phyloP scores from a whole-genome alignment of 768 basidiomycete genomes.

The Cystobasidiopsis lactophilus region DNA sequence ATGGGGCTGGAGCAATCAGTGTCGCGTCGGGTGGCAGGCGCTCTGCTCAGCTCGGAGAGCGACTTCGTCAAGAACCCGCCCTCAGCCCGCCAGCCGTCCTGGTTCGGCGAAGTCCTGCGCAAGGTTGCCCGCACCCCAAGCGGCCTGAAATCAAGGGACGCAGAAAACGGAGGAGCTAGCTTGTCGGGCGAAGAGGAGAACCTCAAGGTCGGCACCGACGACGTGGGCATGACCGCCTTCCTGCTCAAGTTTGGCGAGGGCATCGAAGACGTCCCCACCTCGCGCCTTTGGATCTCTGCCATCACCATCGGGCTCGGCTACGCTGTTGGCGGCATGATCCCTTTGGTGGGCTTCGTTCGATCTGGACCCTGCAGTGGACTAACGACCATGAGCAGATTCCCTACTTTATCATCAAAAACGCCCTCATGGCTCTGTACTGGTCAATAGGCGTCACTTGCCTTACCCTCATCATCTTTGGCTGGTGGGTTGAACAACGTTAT shows the following conservation, averaged over 20 bases:
- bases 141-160: background rate
- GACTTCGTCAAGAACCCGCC: constrained; percentile 13
- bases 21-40: constrained; percentile 53
- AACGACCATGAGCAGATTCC: constrained; percentile 2
- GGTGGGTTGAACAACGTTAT: constrained; percentile 56
- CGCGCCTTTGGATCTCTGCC: constrained; percentile 68
- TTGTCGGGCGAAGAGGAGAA: constrained; percentile 37
- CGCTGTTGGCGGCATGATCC: constrained; percentile 77
- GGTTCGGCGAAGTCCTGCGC: constrained; percentile 11
- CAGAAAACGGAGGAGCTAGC: constrained; percentile 1
- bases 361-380: background rate
- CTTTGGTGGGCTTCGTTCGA: constrained; percentile 50
- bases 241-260: constrained; percentile 91
- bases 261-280: constrained; percentile 69
- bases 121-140: constrained; percentile 14
- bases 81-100: constrained; percentile 15
- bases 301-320: constrained; percentile 85
- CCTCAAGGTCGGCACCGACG: constrained; percentile 41
- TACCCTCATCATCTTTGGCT: constrained; percentile 72
- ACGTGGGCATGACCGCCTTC: constrained; percentile 77
- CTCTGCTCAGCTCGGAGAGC: constrained; percentile 33
- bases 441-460: constrained; percentile 57
- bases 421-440: constrained; percentile 31
- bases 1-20: constrained; percentile 70
- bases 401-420: constrained; percentile 51